Conservation (phyloP, 2,329 filamentous ascomycete species). For the Emmonsiellopsis sp. region DNA sequence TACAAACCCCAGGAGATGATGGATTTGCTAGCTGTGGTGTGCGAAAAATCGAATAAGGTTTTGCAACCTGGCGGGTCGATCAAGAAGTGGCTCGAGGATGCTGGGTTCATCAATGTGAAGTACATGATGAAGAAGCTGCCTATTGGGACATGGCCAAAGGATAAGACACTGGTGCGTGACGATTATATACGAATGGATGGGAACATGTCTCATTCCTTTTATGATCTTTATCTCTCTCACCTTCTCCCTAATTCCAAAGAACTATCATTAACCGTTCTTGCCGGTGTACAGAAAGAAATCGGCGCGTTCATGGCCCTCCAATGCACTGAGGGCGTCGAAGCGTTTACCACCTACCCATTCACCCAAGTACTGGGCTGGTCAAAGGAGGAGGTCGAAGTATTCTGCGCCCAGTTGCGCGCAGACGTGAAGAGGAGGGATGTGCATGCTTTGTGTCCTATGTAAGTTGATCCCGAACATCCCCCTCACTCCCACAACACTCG, state of each 20-base stretch:
- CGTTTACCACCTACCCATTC: slow-evolving; percentile 9
- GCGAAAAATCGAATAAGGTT: slow-evolving; percentile 11
- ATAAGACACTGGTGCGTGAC: slow-evolving; percentile 1
- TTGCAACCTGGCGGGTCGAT: slow-evolving; percentile 6
- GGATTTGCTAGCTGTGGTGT: slow-evolving; percentile 16
- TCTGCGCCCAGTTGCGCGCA: neutral
- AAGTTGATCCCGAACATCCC: neutral
- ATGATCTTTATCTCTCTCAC: neutral
- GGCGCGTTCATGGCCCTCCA: slow-evolving; percentile 7
- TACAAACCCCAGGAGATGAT: slow-evolving; percentile 17
- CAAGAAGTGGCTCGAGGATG: slow-evolving; percentile 6
- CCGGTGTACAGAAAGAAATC: slow-evolving; percentile 12
- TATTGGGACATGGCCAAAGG: slow-evolving; percentile 9
- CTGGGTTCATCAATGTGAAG: slow-evolving; percentile 8
- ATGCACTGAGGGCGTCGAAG: slow-evolving; percentile 13
- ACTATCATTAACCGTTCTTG: neutral
- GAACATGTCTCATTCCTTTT: neutral
- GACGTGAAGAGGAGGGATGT: neutral
- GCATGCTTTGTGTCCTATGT: neutral
- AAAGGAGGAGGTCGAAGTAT: neutral
- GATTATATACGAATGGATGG: neutral
- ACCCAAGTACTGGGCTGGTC: slow-evolving; percentile 12
- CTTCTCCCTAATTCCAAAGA: too few relatives aligned
- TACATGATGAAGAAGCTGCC: slow-evolving; percentile 5
- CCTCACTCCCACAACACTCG: too few relatives aligned